phyloP scores from a whole-genome alignment of 225 moss, liverwort and hornwort genomes.

The Bryum argenteum region DNA sequence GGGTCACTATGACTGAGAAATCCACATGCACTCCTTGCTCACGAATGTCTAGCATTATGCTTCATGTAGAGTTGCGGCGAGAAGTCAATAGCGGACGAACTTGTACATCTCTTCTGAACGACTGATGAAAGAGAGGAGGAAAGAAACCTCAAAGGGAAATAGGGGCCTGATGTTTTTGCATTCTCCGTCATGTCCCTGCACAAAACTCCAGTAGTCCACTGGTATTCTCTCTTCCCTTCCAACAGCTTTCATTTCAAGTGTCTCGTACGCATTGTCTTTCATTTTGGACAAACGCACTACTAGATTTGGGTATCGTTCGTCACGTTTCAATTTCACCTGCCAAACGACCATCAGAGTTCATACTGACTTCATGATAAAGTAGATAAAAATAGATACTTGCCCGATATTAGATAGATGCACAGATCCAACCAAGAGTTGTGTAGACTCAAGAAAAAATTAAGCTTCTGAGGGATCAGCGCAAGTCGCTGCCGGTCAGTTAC shows the following conservation, averaged over 20 bases:
- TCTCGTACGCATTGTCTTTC: constrained; percentile 41
- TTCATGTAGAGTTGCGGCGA: constrained; percentile 13
- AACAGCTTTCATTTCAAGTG: constrained; percentile 59
- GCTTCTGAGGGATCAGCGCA: constrained; percentile 2
- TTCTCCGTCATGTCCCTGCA: constrained; percentile 46
- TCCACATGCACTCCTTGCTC: constrained; percentile 22
- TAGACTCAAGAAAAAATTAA: background rate
- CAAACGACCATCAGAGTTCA: constrained; percentile 27
- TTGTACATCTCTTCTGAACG: constrained; percentile 19
- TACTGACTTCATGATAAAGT: constrained; percentile 23
- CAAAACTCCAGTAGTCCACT: constrained; percentile 57
- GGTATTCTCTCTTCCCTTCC: constrained; percentile 50
- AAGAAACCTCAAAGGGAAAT: constrained; percentile 58
- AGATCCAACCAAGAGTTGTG: constrained; percentile 9
- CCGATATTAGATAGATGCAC: constrained; percentile 11
- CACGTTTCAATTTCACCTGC: constrained; percentile 47
- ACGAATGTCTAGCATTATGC: constrained; percentile 12
- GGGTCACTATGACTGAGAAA: constrained; percentile 14
- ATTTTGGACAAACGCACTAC: constrained; percentile 46
- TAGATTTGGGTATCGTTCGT: constrained; percentile 51
- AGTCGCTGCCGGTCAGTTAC: constrained; percentile 18
- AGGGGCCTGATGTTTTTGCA: constrained; percentile 50
- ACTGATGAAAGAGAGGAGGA: constrained; percentile 29
- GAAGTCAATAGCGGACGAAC: constrained; percentile 18
- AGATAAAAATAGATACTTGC: too few species aligned